Percentiles rank a stretch among this genome's conserved stretches.
Conservation (phyloP, 331 rosid species). For the Rosa hybrid region DNA sequence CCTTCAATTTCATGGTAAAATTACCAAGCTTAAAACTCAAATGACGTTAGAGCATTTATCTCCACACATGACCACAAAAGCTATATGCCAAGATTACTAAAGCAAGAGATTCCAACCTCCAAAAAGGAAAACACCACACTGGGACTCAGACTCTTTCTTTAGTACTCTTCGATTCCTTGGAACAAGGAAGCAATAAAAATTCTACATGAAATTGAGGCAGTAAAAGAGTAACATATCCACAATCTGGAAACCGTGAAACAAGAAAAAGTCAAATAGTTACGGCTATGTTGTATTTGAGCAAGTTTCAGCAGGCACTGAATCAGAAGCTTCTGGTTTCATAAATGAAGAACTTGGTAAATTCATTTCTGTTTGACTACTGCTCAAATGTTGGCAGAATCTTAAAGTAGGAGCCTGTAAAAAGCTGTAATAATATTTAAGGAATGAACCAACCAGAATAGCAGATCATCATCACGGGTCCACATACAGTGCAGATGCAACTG, state of each 20-base stretch:
- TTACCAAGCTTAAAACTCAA: background rate
- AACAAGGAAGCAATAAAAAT: background rate
- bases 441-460: background rate
- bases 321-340: background rate
- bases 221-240: background rate
- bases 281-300: background rate
- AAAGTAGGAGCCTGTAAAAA: background rate
- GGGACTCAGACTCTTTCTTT: background rate
- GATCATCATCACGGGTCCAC: background rate
- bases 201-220: background rate
- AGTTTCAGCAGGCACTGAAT: background rate
- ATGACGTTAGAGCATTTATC: background rate
- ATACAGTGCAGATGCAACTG: constrained; percentile 3
- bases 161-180: background rate
- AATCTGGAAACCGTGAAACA: background rate
- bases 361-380: background rate
- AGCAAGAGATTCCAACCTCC: background rate
- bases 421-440: background rate
- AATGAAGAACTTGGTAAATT: background rate
- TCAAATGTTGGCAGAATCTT: background rate
- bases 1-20: too few species aligned
- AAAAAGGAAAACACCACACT: background rate
- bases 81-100: background rate
- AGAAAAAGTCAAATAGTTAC: background rate
- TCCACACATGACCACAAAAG: background rate